Evolutionary conservation across 495 filamentous ascomycete genomes (phyloP).

Genomic region (Umbilicaria muhlenbergii): DNA sequence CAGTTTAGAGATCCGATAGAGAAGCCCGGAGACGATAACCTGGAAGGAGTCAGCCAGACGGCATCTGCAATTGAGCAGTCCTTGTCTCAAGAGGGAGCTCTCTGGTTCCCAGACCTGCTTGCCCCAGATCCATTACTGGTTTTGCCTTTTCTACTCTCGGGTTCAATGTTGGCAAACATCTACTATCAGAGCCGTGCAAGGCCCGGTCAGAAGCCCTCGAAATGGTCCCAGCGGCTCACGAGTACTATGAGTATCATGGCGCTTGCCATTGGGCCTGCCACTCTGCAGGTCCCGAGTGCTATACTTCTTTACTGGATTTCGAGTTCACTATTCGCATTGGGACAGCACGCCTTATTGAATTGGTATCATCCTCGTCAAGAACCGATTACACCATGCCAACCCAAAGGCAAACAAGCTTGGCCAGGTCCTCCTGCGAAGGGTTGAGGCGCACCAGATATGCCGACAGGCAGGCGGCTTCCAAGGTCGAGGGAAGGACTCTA

Average conservation of each 20-base stretch:
- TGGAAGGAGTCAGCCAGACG: slow-evolving; percentile 1
- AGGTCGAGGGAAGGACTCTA: too few species aligned
- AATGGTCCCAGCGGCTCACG: slow-evolving; percentile 10
- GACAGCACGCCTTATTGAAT: background rate
- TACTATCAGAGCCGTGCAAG: slow-evolving; percentile 13
- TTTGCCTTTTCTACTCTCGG: slow-evolving; percentile 45
- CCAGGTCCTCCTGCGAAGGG: too few species aligned
- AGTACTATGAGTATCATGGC: slow-evolving; percentile 23
- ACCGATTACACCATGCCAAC: too few species aligned
- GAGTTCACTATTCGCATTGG: slow-evolving; percentile 17
- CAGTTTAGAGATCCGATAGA: background rate
- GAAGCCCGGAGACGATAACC: background rate
- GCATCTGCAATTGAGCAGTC: slow-evolving; percentile 32
- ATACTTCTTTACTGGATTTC: slow-evolving; percentile 62
- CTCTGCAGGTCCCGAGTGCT: slow-evolving; percentile 38
- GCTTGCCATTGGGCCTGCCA: slow-evolving; percentile 28
- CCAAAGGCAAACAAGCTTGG: too few species aligned
- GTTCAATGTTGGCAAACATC: slow-evolving; percentile 26
- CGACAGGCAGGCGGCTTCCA: too few species aligned
- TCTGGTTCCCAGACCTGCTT: slow-evolving; percentile 72
- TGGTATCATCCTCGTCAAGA: too few species aligned
- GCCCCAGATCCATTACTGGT: slow-evolving; percentile 50
- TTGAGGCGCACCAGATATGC: too few species aligned
- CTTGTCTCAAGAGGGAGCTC: slow-evolving; percentile 49
- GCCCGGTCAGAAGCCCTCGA: too few species aligned